Evolutionary conservation across 78 protist genomes (phyloP).

Genomic region (Polysphondylium violaceum): DNA sequence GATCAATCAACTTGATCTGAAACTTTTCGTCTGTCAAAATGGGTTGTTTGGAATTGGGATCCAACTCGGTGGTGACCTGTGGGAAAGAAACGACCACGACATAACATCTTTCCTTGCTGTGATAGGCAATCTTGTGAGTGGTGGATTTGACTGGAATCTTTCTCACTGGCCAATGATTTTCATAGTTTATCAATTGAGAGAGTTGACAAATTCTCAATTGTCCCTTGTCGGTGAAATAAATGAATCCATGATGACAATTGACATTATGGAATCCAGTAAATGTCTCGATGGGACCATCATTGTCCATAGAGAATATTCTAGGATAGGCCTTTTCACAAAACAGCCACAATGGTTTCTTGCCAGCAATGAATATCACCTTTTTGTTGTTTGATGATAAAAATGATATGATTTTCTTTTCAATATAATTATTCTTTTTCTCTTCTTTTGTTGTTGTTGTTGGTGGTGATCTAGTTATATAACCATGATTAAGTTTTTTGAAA

Average conservation of each 20-base stretch:
- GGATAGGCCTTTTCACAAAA: conserved; percentile 57
- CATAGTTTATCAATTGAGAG: conserved; percentile 28
- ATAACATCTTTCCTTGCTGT: conserved; percentile 41
- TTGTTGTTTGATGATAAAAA: conserved; percentile 20
- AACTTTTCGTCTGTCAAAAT: conserved; percentile 30
- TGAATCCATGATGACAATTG: conserved; percentile 61
- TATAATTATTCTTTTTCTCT: not conserved
- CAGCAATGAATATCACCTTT: conserved; percentile 52
- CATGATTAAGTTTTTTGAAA: conserved; percentile 29
- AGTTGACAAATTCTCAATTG: conserved; percentile 26
- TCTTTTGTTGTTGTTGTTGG: conserved; percentile 14
- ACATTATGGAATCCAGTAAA: conserved; percentile 69
- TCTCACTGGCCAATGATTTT: conserved; percentile 60
- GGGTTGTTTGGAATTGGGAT: conserved; percentile 31
- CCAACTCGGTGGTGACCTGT: conserved; percentile 28
- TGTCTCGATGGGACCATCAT: not conserved
- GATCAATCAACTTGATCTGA: conserved; percentile 56
- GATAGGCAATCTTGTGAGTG: conserved; percentile 62
- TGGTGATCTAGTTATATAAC: not conserved
- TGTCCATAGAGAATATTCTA: conserved; percentile 33
- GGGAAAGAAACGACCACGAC: conserved; percentile 38
- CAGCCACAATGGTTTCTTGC: conserved; percentile 44
- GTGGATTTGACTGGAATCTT: conserved; percentile 22
- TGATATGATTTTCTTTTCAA: conserved; percentile 16
- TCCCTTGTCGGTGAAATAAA: conserved; percentile 37